These are phyloP conservation scores for Tetradesmus lagerheimii DNA, from an alignment of 139 green algal species.

Conservation along the genomic window DNA sequence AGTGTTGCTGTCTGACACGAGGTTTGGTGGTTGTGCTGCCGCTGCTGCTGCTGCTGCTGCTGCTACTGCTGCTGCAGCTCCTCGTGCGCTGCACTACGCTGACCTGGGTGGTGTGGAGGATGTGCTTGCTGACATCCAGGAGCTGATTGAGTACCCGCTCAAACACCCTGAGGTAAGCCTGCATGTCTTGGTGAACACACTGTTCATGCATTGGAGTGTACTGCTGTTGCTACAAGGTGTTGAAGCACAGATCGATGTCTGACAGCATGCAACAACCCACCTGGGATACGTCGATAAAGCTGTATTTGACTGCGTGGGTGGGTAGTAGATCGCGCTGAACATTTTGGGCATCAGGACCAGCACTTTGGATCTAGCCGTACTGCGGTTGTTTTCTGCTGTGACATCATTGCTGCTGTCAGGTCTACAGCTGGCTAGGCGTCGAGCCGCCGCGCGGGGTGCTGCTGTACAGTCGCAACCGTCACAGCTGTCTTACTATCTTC, in stretches of 20 bases:
- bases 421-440: constrained; percentile 91
- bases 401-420: constrained; percentile 60
- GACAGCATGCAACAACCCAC: no score
- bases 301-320: no score
- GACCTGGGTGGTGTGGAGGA: constrained; percentile 91
- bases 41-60: constrained; percentile 16
- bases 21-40: not conserved
- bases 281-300: no score
- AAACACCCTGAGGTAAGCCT: constrained; percentile 87
- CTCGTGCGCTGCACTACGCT: constrained; percentile 72
- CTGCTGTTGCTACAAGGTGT: no score
- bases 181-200: no score
- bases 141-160: constrained; percentile 93
- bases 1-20: not conserved
- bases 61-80: constrained; percentile 20
- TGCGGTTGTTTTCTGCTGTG: no score
- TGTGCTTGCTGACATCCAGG: constrained; percentile 83
- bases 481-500: not conserved
- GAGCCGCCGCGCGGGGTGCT: constrained; percentile 91
- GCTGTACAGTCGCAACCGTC: constrained; percentile 53
- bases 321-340: no score
- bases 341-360: no score
- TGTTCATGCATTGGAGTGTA: no score
- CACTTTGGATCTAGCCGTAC: no score
- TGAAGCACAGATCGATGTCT: no score